Conservation (phyloP, 1,139 yeast genomes). For the Hansenula anomala region DNA sequence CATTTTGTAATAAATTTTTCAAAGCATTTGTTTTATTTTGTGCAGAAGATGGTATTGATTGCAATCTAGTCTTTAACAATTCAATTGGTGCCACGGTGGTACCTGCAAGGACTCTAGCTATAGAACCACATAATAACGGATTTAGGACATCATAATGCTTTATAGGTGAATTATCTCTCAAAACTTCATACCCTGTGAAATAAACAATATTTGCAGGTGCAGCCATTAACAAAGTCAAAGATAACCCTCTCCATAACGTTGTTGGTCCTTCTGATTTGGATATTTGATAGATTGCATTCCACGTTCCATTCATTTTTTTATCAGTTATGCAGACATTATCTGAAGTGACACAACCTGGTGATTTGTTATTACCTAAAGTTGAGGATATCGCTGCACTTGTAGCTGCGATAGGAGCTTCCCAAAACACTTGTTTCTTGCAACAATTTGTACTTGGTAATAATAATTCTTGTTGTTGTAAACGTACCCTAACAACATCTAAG, state of each 20-base stretch:
- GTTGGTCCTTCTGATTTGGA: constrained; percentile 65
- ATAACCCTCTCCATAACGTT: constrained; percentile 87
- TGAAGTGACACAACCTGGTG: constrained; percentile 31
- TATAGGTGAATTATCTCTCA: constrained; percentile 72
- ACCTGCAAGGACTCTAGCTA: constrained; percentile 82
- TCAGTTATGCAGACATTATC: constrained; percentile 29
- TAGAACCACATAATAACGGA: constrained; percentile 81
- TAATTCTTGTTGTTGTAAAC: constrained; percentile 85
- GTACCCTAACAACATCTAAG: constrained; percentile 85
- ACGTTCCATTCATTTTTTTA: constrained; percentile 47
- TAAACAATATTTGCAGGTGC: constrained; percentile 91
- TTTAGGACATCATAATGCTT: constrained; percentile 43
- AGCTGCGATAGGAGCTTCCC: constrained; percentile 9
- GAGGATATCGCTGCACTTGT: constrained; percentile 4
- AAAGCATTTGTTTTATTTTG: constrained; percentile 28
- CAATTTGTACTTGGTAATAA: constrained; percentile 38
- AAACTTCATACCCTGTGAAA: constrained; percentile 87
- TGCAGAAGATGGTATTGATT: constrained; percentile 64
- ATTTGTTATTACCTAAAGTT: neutral
- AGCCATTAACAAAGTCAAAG: constrained; percentile 82
- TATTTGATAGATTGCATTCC: constrained; percentile 68
- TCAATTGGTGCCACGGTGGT: constrained; percentile 86
- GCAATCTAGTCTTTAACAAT: constrained; percentile 80
- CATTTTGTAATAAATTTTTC: constrained; percentile 49
- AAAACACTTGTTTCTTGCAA: constrained; percentile 19